phyloP scores from a whole-genome alignment of 257 asterid species.

The Anisodus tanguticus region DNA sequence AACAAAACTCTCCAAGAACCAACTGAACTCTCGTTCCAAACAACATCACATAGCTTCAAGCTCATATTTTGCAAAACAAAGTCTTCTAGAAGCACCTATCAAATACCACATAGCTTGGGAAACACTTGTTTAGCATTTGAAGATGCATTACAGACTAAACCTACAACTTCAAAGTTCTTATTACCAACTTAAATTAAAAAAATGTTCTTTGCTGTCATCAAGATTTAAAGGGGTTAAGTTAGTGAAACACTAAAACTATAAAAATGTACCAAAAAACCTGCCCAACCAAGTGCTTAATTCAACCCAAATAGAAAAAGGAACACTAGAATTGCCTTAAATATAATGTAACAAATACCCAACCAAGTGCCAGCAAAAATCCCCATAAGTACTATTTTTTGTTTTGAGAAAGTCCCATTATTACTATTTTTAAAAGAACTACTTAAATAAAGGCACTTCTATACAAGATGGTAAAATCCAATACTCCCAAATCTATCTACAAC shows the following conservation, averaged over 20 bases:
- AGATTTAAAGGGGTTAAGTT: neutral
- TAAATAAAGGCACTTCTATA: neutral
- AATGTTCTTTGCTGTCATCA: neutral
- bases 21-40: neutral
- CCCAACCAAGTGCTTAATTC: neutral
- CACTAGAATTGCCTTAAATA: neutral
- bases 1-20: neutral
- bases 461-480: neutral
- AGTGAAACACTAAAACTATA: neutral
- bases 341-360: neutral
- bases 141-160: neutral
- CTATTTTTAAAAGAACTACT: neutral
- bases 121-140: neutral
- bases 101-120: neutral
- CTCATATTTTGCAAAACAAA: neutral
- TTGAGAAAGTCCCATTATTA: neutral
- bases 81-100: neutral
- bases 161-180: neutral
- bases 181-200: neutral
- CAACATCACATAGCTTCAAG: neutral
- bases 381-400: neutral
- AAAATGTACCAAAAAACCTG: neutral
- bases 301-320: neutral
- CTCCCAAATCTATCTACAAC: neutral
- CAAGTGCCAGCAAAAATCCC: neutral